Evolutionary conservation across 2,329 filamentous ascomycete species (phyloP), one percentile per base, ranked within the genome.

Genomic region (Ploettnerulaceae sp.): DNA sequence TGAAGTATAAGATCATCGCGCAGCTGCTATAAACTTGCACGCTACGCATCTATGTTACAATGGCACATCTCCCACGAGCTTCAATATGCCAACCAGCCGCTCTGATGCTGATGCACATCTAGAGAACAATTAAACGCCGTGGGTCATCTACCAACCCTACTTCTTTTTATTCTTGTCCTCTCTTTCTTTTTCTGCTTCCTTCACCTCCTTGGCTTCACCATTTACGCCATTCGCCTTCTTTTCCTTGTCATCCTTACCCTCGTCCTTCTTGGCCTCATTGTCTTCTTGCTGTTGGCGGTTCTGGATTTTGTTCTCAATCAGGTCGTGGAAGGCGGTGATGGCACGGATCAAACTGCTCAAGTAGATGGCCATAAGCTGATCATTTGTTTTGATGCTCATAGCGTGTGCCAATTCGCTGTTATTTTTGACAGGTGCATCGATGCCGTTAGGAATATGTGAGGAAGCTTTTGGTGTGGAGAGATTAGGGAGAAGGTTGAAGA

Each of bases 231-330:
- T 78, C 58, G 71, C 67, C 57, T 82, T 82, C 63, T 86, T 85
- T 38, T 84, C 82, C 64, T 89, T 81, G 54, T 75, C 75, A 26
- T 76, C 73, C 56, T 74, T 75, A 54, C 68, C 69, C 47, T 74
- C 69, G 39, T 80, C 80, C 49, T 82, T 88, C 71, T 88, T 88
- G 35, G 74, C 78, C 60, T 97, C 91, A 71, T 91, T 91, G 64
- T 98, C 93, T 64, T 97, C 93, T 63, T 94, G 86, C 67, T 94
- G 88, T 70, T 97, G 90, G 67, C 91, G 81, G 71, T 98, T 98
- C 73, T 97, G 91, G 58, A 97, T 96, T 79, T 98, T 98, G 75
- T 98, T 98, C 74, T 98, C 93, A 57, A 98, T 98, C 58, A 98
- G 72, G 66, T 98, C 93, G 68, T 98, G 93, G 83, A 97, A 98